Conservation (phyloP, 106 monocot species). For the Ottelia alismoides region DNA sequence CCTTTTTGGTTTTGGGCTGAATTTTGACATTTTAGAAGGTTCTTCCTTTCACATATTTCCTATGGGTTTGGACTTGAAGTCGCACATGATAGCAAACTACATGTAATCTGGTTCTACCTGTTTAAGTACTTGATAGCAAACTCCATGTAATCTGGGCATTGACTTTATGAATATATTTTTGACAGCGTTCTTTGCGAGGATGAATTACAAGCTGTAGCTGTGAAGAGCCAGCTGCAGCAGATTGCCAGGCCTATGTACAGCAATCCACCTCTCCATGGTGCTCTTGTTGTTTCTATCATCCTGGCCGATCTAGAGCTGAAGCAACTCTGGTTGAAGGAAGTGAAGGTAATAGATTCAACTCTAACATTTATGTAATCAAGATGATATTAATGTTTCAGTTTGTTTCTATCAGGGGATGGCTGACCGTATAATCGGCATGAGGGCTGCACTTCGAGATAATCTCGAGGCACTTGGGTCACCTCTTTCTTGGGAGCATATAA, state of each 20-base stretch:
- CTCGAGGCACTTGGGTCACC: slow-evolving; percentile 81
- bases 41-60: too few relatives aligned
- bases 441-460: slow-evolving; percentile 61
- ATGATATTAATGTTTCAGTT: background rate
- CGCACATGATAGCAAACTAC: too few relatives aligned
- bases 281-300: slow-evolving; percentile 76
- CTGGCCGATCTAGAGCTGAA: slow-evolving; percentile 83
- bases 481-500: slow-evolving; percentile 95
- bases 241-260: slow-evolving; percentile 98
- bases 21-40: too few relatives aligned
- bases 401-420: slow-evolving; percentile 71
- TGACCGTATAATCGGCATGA: slow-evolving; percentile 94
- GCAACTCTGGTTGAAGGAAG: slow-evolving; percentile 79
- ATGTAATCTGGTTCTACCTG: too few relatives aligned
- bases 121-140: too few relatives aligned
- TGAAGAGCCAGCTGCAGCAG: slow-evolving; percentile 99
- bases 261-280: slow-evolving; percentile 91
- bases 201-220: slow-evolving; percentile 87
- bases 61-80: too few relatives aligned
- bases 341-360: slow-evolving; percentile 43
- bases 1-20: too few relatives aligned
- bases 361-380: too few relatives aligned
- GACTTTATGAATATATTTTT: too few relatives aligned
- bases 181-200: slow-evolving; percentile 82
- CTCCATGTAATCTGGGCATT: too few relatives aligned